A percentile compares a stretch with the other conserved stretches of the same genome.
These are phyloP conservation scores for Setaria viridis DNA, from an alignment of 202 grass and related monocot genomes.

Conservation along the genomic window DNA sequence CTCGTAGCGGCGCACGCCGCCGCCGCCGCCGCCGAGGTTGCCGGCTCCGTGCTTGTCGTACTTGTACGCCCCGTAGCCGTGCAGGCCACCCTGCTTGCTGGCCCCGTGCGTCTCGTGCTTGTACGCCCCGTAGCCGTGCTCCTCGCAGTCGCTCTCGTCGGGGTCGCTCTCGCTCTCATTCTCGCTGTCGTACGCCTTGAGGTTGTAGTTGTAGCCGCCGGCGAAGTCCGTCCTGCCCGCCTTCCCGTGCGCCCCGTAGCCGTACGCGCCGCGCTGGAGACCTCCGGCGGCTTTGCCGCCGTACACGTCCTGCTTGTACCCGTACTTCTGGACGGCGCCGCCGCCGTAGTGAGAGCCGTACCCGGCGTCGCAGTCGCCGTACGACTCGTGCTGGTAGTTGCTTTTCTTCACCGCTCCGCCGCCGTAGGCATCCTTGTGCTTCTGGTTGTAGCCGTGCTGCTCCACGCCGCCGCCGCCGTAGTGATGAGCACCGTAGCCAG, in stretches of 20 bases:
- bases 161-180: conserved; percentile 32
- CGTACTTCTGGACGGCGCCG: neutral
- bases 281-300: neutral
- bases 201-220: neutral
- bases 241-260: neutral
- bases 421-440: neutral
- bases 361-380: neutral
- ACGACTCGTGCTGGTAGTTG: neutral
- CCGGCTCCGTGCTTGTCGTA: neutral
- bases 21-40: neutral
- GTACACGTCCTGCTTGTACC: neutral
- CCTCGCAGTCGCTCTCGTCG: conserved; percentile 49
- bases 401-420: neutral
- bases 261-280: neutral
- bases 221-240: neutral
- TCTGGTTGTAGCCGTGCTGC: neutral
- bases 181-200: neutral
- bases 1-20: conserved; percentile 31
- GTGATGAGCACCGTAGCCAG: conserved; percentile 1
- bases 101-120: neutral
- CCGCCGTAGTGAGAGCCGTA: conserved; percentile 25
- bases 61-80: neutral
- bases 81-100: neutral
- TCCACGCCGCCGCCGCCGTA: neutral
- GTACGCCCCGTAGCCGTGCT: conserved; percentile 1